Base-by-base conservation (phyloP, 768 basidiomycete genomes). In the button mushroom (Agaricus bisporus) region DNA sequence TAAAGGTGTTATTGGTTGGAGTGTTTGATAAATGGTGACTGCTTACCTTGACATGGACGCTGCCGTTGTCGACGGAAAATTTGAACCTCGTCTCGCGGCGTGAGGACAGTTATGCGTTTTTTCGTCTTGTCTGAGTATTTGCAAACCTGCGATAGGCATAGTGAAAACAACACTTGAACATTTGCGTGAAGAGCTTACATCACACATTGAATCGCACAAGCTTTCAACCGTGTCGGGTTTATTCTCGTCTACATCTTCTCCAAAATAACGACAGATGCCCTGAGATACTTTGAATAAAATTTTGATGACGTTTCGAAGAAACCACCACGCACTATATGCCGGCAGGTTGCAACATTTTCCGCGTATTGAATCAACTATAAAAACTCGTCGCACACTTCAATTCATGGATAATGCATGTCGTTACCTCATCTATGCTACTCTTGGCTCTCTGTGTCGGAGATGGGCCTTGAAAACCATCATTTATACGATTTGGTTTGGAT, bases 221-320 rank as follows among this genome's bases (percentile, higher is more conserved):
- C 61, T 61, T 51, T 73, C 74, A 48, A 77, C 64, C 10, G 72
- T 54, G 6, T 70, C 72, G 8, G 70, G 59, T 58, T 86, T 74
- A 10, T 61, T 65, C 6, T 68, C 60, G 57, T 87, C 75, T 36
- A 90, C 78, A 0, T 60, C 56, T 66, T 92, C 91, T 1, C 87
- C 91, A 58, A 93, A 92, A 63, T 88, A 90, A 43, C 80, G 81
- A 61, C 91, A 91, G 54, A 92, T 84, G 1, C 77, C 73, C 86
- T 91, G 48, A n/a, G 8, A 14, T 17, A 15, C 10, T 49, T 5
- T 22, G 2, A 26, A 3, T 42, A 15, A 41, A 41, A 22, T 28
- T 26, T 53, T 28, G 11, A 18, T 12, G 17, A 15, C 15, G 17
- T 9, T 43, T 20, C 14, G 7, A 38, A 26, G 22, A 41, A 48